A percentile compares a stretch with the other conserved stretches of the same genome.
Conservation (phyloP, 2,329 filamentous ascomycete genomes). For the Colletotrichum musae region DNA sequence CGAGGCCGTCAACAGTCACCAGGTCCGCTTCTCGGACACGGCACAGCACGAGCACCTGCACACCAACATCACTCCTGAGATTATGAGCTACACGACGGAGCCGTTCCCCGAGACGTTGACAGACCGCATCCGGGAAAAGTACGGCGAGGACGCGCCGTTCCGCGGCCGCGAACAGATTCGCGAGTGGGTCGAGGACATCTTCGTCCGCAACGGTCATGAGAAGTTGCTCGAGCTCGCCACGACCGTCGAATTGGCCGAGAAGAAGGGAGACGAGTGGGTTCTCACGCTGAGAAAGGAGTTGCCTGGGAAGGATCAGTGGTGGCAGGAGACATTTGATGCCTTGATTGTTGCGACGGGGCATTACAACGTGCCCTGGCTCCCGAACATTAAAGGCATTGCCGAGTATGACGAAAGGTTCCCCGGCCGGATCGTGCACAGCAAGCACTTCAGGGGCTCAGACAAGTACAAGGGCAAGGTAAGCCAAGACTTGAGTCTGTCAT, state of each 20-base stretch:
- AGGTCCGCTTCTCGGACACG: constrained; percentile 65
- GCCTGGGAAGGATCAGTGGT: constrained; percentile 55
- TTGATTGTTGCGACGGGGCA: constrained; percentile 58
- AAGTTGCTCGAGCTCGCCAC: constrained; percentile 64
- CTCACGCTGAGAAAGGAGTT: constrained; percentile 63
- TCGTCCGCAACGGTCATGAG: constrained; percentile 47
- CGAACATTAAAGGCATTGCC: constrained; percentile 56
- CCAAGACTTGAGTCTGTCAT: neutral
- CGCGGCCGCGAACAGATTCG: constrained; percentile 69
- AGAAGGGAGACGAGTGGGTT: constrained; percentile 61
- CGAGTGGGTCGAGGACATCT: constrained; percentile 63
- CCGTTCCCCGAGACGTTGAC: constrained; percentile 59
- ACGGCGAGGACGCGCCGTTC: constrained; percentile 68
- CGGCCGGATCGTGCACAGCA: constrained; percentile 56
- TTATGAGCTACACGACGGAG: constrained; percentile 71
- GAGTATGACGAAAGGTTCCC: constrained; percentile 56
- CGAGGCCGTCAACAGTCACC: constrained; percentile 49
- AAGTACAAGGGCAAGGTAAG: constrained; percentile 43
- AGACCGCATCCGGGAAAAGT: constrained; percentile 58
- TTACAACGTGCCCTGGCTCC: constrained; percentile 57
- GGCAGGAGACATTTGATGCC: constrained; percentile 57
- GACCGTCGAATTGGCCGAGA: constrained; percentile 69
- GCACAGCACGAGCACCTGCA: constrained; percentile 71
- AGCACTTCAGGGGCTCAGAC: constrained; percentile 53
- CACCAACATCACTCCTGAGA: constrained; percentile 68